Base-by-base conservation (phyloP, 129 eudicot species). In the Lactuca sativa region DNA sequence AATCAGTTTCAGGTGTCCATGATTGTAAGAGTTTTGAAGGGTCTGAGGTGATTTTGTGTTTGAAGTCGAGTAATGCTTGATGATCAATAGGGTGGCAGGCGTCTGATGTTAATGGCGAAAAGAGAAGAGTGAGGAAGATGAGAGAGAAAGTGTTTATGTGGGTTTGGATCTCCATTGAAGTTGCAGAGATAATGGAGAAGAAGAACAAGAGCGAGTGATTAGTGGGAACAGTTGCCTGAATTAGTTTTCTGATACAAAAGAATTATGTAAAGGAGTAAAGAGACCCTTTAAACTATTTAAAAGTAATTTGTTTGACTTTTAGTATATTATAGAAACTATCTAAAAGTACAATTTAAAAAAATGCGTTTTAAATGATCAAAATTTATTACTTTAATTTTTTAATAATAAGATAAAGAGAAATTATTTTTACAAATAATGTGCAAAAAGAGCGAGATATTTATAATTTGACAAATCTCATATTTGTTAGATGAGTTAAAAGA, bases 1-100 rank as follows among this genome's bases (percentile, higher is more conserved):
- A 92, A 62, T 92, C 87, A 3, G 91, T 66, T 66, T 75, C 14
- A 32, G 85, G 76, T 7, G 64, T 69, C 98, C 98, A 92, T 64
- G 96, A 62, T 18, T 70, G 40, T 4, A 92, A 68, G 4, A 92
- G 74, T 0, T 77, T 74, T 16, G 89, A 88, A 15, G 98, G 97
- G 69, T 92, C 98, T 31, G 11, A 65, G 34, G 95, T 86, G 85
- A 92, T 86, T 40, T 43, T 57, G 62, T 67, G 63, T 65, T 92
- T 92, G 82, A 86, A 80, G 33, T 74, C 59, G 15, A 88, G 88
- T 34, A 92, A 78, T 18, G 98, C 87, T 71, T 78, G 71, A 61
- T 81, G 78, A 72, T 92, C 98, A 4, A 80, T 66, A 40, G 69
- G 66, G 67, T 86, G 83, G 70, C 98, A 92, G 10, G 85, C 80